A percentile compares a stretch with the other conserved stretches of the same genome.
These are phyloP conservation scores for Marchantia paleacea DNA, from an alignment of 225 moss, liverwort and hornwort genomes.

Conservation along the genomic window DNA sequence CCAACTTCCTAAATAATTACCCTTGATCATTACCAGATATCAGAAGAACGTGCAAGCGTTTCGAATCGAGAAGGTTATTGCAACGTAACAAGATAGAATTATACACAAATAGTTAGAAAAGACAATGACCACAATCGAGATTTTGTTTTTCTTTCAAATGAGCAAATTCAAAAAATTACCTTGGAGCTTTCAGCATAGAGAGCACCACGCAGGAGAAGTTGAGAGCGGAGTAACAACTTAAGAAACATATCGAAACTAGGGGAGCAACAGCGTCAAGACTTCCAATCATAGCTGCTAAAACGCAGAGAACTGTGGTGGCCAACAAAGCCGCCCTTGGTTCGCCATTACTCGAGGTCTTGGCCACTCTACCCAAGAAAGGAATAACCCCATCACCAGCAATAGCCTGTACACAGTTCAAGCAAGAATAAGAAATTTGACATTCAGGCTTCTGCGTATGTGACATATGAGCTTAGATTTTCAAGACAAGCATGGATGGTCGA, in stretches of 20 bases:
- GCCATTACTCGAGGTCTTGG: constrained; percentile 57
- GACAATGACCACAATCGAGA: too few species aligned
- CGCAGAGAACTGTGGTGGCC: constrained; percentile 58
- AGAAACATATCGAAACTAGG: constrained; percentile 94
- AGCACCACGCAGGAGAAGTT: constrained; percentile 87
- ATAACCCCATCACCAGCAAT: constrained; percentile 95
- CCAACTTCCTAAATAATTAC: too few species aligned
- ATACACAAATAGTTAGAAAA: too few species aligned
- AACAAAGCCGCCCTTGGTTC: constrained; percentile 83
- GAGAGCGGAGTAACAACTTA: constrained; percentile 94
- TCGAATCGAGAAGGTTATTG: too few species aligned
- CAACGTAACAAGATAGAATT: too few species aligned
- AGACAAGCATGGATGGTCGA: neutral
- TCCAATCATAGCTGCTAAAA: constrained; percentile 84
- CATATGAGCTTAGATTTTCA: neutral
- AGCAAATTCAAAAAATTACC: constrained; percentile 34
- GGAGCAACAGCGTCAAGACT: constrained; percentile 95
- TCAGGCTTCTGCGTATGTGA: neutral
- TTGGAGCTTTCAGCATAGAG: constrained; percentile 77
- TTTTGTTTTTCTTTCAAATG: too few species aligned
- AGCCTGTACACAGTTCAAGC: constrained; percentile 48
- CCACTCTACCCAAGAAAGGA: constrained; percentile 61
- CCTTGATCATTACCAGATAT: too few species aligned
- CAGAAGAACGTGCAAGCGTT: too few species aligned
- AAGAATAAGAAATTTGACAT: neutral